phyloP scores from a whole-genome alignment of 192 early-diverging fungal species.

The Powellomyces hirtus region DNA sequence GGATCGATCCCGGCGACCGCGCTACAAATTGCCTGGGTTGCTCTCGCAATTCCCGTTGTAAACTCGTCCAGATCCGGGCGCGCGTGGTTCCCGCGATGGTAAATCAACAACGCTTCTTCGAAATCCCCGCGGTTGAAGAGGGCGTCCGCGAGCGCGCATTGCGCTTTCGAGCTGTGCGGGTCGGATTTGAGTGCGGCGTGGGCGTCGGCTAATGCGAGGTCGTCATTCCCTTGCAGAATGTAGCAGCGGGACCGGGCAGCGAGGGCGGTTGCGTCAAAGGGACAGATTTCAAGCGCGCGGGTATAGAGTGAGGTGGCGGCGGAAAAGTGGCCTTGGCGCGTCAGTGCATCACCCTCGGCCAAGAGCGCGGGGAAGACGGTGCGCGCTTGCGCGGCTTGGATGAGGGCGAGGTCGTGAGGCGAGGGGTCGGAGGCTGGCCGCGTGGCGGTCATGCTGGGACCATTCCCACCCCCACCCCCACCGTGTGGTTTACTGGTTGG shows the following conservation, averaged over 20 bases:
- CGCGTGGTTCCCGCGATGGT: conserved; percentile 9
- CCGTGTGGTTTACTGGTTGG: neutral
- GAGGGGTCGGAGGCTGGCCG: neutral
- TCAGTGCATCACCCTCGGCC: conserved; percentile 30
- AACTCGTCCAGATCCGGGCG: conserved; percentile 30
- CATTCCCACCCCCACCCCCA: neutral
- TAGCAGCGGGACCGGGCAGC: conserved; percentile 18
- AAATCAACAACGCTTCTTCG: conserved; percentile 30
- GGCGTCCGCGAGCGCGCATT: conserved; percentile 22
- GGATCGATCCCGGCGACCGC: conserved; percentile 26
- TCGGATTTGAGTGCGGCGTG: conserved; percentile 15
- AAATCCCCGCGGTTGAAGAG: conserved; percentile 28
- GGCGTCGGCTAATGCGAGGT: conserved; percentile 13
- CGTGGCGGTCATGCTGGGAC: neutral
- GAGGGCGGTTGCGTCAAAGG: conserved; percentile 9
- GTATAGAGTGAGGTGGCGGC: conserved; percentile 19
- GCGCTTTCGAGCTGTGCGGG: neutral
- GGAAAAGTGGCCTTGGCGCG: conserved; percentile 13
- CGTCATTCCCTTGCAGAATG: conserved; percentile 15
- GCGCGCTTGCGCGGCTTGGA: neutral
- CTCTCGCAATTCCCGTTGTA: conserved; percentile 4
- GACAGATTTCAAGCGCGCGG: conserved; percentile 21
- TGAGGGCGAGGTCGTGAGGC: neutral
- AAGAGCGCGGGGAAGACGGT: conserved; percentile 19
- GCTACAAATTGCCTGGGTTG: conserved; percentile 16